Conservation (phyloP, 2,329 filamentous ascomycete genomes). For the Cytospora chrysosperma region DNA sequence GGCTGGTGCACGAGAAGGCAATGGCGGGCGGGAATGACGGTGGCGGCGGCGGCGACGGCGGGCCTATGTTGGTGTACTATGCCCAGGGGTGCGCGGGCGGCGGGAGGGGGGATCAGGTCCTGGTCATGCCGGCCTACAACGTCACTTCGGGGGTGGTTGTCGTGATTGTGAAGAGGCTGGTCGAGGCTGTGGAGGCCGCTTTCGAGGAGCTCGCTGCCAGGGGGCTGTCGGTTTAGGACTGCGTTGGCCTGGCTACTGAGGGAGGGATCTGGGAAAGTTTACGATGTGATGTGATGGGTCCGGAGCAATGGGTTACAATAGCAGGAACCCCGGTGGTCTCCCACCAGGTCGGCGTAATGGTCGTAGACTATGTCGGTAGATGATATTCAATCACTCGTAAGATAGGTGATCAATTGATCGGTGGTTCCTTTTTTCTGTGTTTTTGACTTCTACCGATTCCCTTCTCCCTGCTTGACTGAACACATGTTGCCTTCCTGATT, state of each 20-base stretch:
- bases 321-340: too few species aligned
- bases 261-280: neutral
- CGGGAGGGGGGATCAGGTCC: conserved; percentile 60
- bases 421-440: too few species aligned
- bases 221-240: neutral
- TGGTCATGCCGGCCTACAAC: conserved; percentile 61
- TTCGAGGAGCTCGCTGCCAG: conserved; percentile 26
- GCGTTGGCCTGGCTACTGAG: neutral
- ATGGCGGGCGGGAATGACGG: conserved; percentile 35
- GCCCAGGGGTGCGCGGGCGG: conserved; percentile 54
- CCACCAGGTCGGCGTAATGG: too few species aligned
- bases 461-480: too few species aligned
- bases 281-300: neutral
- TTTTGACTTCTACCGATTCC: too few species aligned
- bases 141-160: conserved; percentile 53
- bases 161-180: conserved; percentile 49
- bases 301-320: too few species aligned
- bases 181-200: conserved; percentile 43
- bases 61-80: conserved; percentile 58
- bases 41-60: conserved; percentile 36
- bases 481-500: too few species aligned
- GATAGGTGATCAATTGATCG: too few species aligned
- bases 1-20: conserved; percentile 27
- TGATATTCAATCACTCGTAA: too few species aligned
- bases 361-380: too few species aligned